Conservation (phyloP, 768 basidiomycete genomes). For the Naematelia aurantialba region DNA sequence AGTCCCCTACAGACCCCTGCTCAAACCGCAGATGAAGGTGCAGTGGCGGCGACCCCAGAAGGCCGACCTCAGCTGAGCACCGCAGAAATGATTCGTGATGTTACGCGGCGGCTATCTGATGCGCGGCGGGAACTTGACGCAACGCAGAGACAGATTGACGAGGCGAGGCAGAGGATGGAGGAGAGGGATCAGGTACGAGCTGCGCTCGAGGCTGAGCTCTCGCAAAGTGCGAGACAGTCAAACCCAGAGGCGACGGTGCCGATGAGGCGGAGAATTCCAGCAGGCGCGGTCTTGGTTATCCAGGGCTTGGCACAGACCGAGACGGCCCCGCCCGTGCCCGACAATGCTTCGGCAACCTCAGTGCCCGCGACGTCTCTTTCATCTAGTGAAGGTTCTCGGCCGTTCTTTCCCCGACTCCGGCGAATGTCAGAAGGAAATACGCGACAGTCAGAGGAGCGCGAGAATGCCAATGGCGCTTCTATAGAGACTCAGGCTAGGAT, state of each 20-base stretch:
- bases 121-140: not conserved
- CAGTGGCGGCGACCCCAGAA: not conserved
- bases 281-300: constrained; percentile 37
- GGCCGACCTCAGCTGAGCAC: not conserved
- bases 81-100: not conserved
- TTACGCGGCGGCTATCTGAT: not conserved
- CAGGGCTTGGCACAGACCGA: constrained; percentile 40
- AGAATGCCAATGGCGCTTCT: constrained; percentile 11
- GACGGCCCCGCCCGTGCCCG: constrained; percentile 3
- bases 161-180: not conserved
- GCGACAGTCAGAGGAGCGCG: constrained; percentile 2
- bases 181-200: not conserved
- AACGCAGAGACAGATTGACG: not conserved
- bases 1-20: not conserved
- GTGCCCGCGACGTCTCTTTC: not conserved
- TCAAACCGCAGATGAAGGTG: not conserved
- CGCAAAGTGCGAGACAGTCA: not conserved
- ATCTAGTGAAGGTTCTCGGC: not conserved
- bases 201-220: not conserved
- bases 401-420: not conserved
- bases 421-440: constrained; percentile 5
- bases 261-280: constrained; percentile 4
- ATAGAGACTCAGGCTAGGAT: constrained; percentile 37
- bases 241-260: not conserved
- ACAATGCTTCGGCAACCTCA: constrained; percentile 4